A percentile compares a stretch with the other conserved stretches of the same genome.
Evolutionary conservation across 2,329 filamentous ascomycete genomes (phyloP).

Genomic region (Emergomyces pasteurianus): DNA sequence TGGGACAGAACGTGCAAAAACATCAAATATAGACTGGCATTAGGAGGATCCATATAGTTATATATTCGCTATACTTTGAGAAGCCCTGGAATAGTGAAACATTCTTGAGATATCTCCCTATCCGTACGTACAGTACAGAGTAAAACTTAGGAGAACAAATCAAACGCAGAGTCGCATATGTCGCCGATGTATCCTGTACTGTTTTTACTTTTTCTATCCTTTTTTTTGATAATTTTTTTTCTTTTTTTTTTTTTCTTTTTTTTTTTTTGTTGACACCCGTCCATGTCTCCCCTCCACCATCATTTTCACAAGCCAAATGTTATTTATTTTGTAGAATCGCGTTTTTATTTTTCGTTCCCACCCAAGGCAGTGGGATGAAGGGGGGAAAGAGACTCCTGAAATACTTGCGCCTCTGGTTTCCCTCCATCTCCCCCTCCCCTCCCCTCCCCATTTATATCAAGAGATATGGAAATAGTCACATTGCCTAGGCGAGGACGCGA

Average conservation of each 20-base stretch:
- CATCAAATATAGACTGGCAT: background rate
- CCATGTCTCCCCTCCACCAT: background rate
- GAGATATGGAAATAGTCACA: slow-evolving; percentile 1
- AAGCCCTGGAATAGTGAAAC: background rate
- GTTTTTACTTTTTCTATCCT: too few relatives aligned
- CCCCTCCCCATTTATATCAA: slow-evolving; percentile 7
- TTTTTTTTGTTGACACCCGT: background rate
- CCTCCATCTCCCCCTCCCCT: slow-evolving; percentile 3
- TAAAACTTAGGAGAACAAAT: too few relatives aligned
- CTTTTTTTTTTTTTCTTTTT: too few relatives aligned
- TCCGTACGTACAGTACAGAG: too few relatives aligned
- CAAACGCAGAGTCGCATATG: too few relatives aligned
- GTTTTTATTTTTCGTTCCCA: background rate
- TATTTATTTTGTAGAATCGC: background rate
- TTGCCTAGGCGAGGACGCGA: background rate
- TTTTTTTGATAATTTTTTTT: too few relatives aligned
- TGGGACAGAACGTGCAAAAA: background rate
- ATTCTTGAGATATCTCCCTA: background rate
- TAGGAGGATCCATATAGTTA: background rate
- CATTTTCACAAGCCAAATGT: background rate
- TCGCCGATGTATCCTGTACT: too few relatives aligned
- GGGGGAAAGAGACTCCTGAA: background rate
- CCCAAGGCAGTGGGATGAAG: background rate
- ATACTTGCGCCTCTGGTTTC: background rate
- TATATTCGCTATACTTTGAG: background rate